Evolutionary conservation across 2,329 filamentous ascomycete genomes (phyloP).

Genomic region (Aureobasidium mangrovei): DNA sequence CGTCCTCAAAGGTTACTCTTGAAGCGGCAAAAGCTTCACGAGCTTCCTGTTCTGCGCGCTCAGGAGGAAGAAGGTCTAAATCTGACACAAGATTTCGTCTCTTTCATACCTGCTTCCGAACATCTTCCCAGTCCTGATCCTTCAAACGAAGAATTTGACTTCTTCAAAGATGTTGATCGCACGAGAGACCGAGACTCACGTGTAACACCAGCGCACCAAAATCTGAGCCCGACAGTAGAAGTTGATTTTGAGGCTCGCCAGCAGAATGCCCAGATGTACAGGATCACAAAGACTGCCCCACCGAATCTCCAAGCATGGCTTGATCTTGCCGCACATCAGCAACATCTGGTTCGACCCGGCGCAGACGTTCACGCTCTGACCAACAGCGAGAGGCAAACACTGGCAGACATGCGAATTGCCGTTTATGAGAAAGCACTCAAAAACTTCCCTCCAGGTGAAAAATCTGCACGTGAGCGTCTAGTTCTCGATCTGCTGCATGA

Average conservation of each 20-base stretch:
- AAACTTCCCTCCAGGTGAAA: conserved; percentile 38
- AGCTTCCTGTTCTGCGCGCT: conserved; percentile 26
- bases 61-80: not conserved
- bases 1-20: conserved; percentile 24
- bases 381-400: conserved; percentile 55
- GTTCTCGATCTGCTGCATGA: conserved; percentile 64
- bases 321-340: conserved; percentile 69
- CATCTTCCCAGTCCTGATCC: conserved; percentile 8
- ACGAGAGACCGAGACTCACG: not conserved
- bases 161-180: not conserved
- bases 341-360: conserved; percentile 50
- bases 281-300: conserved; percentile 56
- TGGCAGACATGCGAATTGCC: conserved; percentile 70
- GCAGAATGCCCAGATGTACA: conserved; percentile 54
- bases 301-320: conserved; percentile 66
- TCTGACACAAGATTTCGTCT: conserved; percentile 4
- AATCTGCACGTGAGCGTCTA: conserved; percentile 48
- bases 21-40: conserved; percentile 39
- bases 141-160: not conserved
- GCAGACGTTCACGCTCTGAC: conserved; percentile 41
- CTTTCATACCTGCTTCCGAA: not conserved
- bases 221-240: not conserved
- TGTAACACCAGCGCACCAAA: not conserved
- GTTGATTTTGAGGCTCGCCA: conserved; percentile 32
- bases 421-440: conserved; percentile 70